Conservation (phyloP, 345 rosid genomes). For the Murraya paniculata region DNA sequence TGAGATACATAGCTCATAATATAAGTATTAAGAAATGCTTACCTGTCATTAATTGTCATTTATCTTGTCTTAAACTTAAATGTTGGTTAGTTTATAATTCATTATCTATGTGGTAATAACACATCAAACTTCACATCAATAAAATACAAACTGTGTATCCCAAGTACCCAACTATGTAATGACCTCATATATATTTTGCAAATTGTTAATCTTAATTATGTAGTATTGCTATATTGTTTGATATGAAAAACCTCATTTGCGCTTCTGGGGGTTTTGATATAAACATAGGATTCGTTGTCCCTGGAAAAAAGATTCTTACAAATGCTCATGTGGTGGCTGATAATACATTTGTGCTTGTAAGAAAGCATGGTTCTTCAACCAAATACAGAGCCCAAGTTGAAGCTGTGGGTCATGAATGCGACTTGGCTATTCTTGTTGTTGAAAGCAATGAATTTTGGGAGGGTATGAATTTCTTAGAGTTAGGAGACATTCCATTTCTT, state of each 20-base stretch:
- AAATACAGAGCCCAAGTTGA: slow-evolving; percentile 64
- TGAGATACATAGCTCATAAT: background rate
- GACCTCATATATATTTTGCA: no score
- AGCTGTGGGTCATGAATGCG: slow-evolving; percentile 85
- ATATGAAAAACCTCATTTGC: background rate
- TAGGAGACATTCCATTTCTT: slow-evolving; percentile 70
- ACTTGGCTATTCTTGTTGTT: slow-evolving; percentile 70
- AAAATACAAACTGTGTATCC: no score
- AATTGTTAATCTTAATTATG: background rate
- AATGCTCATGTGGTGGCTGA: slow-evolving; percentile 92
- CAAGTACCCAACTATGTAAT: no score
- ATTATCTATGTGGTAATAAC: no score
- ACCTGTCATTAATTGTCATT: background rate
- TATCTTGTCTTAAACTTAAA: no score
- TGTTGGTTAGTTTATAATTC: no score
- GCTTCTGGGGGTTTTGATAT: background rate
- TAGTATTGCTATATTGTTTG: background rate
- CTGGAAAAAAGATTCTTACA: slow-evolving; percentile 69
- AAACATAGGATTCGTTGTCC: slow-evolving; percentile 52
- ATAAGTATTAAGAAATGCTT: background rate
- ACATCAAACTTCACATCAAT: no score
- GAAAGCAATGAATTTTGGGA: slow-evolving; percentile 66
- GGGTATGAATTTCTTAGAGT: slow-evolving; percentile 62
- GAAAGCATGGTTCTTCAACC: slow-evolving; percentile 80
- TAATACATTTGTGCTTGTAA: slow-evolving; percentile 74